Evolutionary conservation across 768 basidiomycete species (phyloP).

Genomic region (Leucocoprinus sp.): DNA sequence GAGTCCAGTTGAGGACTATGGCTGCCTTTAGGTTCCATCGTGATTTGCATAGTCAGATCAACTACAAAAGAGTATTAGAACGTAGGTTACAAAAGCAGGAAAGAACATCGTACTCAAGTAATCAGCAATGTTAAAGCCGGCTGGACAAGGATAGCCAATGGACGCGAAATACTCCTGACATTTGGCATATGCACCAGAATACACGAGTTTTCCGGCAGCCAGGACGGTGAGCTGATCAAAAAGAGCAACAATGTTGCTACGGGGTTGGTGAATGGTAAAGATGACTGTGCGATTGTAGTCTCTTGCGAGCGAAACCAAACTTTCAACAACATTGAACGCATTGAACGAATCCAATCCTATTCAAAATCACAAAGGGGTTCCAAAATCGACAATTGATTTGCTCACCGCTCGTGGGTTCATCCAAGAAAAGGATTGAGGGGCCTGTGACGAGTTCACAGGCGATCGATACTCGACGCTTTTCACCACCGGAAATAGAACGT

Average conservation of each 20-base stretch:
- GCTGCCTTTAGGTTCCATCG: constrained; percentile 26
- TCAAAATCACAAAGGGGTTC: neutral
- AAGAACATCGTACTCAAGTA: constrained; percentile 65
- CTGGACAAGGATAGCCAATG: constrained; percentile 79
- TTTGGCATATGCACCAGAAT: constrained; percentile 67
- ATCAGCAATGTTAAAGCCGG: constrained; percentile 96
- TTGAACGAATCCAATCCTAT: constrained; percentile 91
- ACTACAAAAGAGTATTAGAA: constrained; percentile 30
- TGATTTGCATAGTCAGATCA: constrained; percentile 63
- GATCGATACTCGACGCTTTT: constrained; percentile 94
- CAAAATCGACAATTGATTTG: constrained; percentile 5
- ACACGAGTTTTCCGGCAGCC: constrained; percentile 76
- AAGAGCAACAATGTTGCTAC: constrained; percentile 93
- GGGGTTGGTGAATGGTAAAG: constrained; percentile 97
- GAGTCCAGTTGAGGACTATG: constrained; percentile 31
- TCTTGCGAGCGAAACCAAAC: constrained; percentile 74
- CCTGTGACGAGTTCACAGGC: constrained; percentile 98
- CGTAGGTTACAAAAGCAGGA: neutral
- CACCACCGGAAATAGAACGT: constrained; percentile 93
- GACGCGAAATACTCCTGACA: constrained; percentile 77
- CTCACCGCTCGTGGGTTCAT: constrained; percentile 93
- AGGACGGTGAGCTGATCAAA: constrained; percentile 90
- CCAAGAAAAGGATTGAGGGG: constrained; percentile 91
- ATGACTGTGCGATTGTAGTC: constrained; percentile 92
- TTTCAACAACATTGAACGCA: constrained; percentile 89